Evolutionary conservation across 2,329 filamentous ascomycete genomes (phyloP).

Genomic region (Cordyceps cateniannulata): DNA sequence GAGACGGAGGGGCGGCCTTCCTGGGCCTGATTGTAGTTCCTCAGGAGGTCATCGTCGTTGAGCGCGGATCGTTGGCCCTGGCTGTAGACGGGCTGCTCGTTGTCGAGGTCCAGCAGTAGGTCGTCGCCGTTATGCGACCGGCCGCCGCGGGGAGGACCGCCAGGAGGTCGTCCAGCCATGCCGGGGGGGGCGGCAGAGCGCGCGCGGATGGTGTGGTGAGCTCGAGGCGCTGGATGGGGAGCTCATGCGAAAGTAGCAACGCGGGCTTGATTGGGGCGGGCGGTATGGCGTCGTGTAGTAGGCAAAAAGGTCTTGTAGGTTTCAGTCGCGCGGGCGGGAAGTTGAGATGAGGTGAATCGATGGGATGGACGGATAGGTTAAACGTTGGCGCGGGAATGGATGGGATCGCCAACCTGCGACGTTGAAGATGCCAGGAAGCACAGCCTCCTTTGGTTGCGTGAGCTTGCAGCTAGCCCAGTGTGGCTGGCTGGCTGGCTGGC

Average conservation of each 20-base stretch:
- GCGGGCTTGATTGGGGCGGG: not conserved
- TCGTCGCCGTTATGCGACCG: constrained; percentile 41
- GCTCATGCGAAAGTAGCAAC: constrained; percentile 14
- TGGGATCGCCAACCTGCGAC: constrained; percentile 11
- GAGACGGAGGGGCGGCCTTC: constrained; percentile 78
- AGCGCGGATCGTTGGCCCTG: constrained; percentile 70
- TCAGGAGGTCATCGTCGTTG: constrained; percentile 73
- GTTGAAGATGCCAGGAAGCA: constrained; percentile 11
- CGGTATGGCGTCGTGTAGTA: not conserved
- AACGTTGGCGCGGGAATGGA: not conserved
- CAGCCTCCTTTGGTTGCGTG: constrained; percentile 13
- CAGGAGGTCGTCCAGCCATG: constrained; percentile 54
- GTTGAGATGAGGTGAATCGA: not conserved
- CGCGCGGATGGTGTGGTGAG: constrained; percentile 19
- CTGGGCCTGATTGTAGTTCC: constrained; percentile 65
- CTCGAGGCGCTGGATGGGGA: constrained; percentile 22
- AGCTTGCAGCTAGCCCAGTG: constrained; percentile 7
- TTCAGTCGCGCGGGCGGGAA: not conserved
- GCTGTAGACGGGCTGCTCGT: constrained; percentile 65
- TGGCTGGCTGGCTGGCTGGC: constrained; percentile 1
- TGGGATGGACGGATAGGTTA: not conserved
- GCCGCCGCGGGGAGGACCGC: constrained; percentile 43
- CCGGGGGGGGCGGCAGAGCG: constrained; percentile 32
- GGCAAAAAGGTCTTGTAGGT: not conserved
- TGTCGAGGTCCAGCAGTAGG: constrained; percentile 68